Evolutionary conservation across 129 eudicot genomes (phyloP), one percentile per base, ranked within the genome.

Genomic region (Pseudognaphalium luteoalbum): DNA sequence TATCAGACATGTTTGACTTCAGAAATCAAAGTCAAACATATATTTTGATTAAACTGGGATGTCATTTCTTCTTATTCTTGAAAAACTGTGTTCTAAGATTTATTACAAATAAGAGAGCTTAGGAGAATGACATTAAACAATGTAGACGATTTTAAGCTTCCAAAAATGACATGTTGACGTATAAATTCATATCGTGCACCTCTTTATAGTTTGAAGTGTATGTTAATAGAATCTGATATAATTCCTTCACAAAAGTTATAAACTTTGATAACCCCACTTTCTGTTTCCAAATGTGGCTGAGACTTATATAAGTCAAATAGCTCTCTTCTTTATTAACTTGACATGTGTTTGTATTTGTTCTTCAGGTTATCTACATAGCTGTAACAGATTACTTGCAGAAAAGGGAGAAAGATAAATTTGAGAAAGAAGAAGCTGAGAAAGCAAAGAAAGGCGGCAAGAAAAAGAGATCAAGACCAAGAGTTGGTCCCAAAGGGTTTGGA

Each of bases 361-460:
- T 62, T 35, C 88, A 91, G 97, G 97, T 91, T 47, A 81, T 88
- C 75, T 91, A 91, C 78, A 84, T 91, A 57, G 97, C 77, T n/a
- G 95, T 91, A 72, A 83, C 97, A 22, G 95, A 91, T 78, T 91
- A 81, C 87, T 74, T 91, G 81, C 85, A 76, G 80, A 91, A 91
- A 37, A 88, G 92, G 83, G 97, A 91, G 78, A 77, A 68, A 58
- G 97, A 91, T 2, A 91, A 81, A 71, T 83, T 86, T 80, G 90
- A 83, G 84, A 91, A 86, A 71, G 90, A 91, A 81, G 97, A 85
- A 62, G 92, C 86, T 35, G 88, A 83, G 50, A 86, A 82, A 76
- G 87, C 85, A 75, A 90, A 90, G 87, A 86, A 75, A 52, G 70
- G 86, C 30, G 77, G 90, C 12, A 88, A 79, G 79, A 91, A 88